A percentile compares a stretch with the other conserved stretches of the same genome.
These are phyloP conservation scores for Anisodus acutangulus DNA, from an alignment of 257 asterid species.

Conservation along the genomic window DNA sequence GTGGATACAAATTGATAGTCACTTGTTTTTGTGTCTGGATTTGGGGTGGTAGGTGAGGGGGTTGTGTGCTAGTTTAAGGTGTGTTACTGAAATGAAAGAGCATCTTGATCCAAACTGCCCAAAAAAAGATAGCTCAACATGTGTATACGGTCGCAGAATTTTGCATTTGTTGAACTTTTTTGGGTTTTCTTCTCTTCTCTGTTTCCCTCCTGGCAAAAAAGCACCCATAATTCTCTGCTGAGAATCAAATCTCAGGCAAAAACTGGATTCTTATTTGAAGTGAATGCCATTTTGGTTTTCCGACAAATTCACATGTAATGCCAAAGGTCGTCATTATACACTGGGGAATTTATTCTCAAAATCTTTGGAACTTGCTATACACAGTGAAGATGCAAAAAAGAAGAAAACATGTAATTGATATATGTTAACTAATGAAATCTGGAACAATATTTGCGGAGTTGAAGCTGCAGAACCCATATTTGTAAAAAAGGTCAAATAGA, in stretches of 20 bases:
- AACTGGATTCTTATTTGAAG: neutral
- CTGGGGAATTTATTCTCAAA: neutral
- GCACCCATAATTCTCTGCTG: neutral
- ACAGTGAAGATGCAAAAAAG: neutral
- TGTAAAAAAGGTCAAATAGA: neutral
- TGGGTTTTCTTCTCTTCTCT: neutral
- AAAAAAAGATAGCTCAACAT: neutral
- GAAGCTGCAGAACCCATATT: too few relatives aligned
- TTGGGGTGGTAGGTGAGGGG: neutral
- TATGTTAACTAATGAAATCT: too few relatives aligned
- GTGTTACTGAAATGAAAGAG: conserved; percentile 20
- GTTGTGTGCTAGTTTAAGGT: neutral
- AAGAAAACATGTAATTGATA: neutral
- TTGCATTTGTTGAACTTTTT: neutral
- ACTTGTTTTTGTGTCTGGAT: conserved; percentile 6
- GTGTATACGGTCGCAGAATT: neutral
- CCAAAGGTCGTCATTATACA: too few relatives aligned
- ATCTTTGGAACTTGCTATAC: neutral
- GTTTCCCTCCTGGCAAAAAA: neutral
- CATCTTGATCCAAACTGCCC: neutral
- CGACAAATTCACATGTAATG: neutral
- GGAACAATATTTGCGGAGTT: neutral
- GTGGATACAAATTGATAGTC: neutral
- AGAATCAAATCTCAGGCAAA: neutral
- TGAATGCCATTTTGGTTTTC: neutral